Evolutionary conservation across 148 eudicot species (phyloP), one percentile per base, ranked within the genome.

Genomic region (Limonium bicolor): DNA sequence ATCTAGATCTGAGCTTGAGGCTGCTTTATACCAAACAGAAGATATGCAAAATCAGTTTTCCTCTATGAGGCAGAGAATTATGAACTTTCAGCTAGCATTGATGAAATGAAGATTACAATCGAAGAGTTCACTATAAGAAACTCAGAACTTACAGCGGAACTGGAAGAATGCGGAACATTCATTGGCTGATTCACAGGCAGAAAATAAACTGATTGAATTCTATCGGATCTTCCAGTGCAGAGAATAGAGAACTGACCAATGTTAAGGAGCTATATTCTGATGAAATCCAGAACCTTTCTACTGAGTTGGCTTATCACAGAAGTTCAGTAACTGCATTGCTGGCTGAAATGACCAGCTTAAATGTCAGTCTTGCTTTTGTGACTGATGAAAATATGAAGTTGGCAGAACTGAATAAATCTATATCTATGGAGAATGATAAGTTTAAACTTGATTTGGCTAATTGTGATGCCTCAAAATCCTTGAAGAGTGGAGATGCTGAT

Each of bases 1-100:
- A 52, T 80, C 70, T 58, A 70, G 72, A 53, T 68, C 73, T 58
- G 82, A 90, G 44, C 60, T 84, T 41, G 63, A 71, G 45, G 62
- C 39, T 55, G 65, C 63, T 57, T 30, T 68, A 35, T 62, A 50
- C 37, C 74, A 51, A 52, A 80, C 45, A 63, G 68, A 58, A 45
- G 77, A 72, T 14, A 62, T 70, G 34, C 76, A 66, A 59, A 64
- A 62, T 49, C 54, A 74, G 59, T 60, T 56, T 53, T 41, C 58
- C 41, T 13, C 29, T 44, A 70, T 12, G 76, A 70, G 46, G 56
- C 58, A 21, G 87, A 84, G 51, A 60, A 50, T 20, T 66, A 46
- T 29, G 55, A 53, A 21, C 60, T 45, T 48, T 75, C 84, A 50
- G 51, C 54, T 26, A 61, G 59, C 54, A 60, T 67, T 48, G 66